A percentile compares a stretch with the other conserved stretches of the same genome.
Conservation (phyloP, 257 asterid genomes). For the Nicotiana paniculata region DNA sequence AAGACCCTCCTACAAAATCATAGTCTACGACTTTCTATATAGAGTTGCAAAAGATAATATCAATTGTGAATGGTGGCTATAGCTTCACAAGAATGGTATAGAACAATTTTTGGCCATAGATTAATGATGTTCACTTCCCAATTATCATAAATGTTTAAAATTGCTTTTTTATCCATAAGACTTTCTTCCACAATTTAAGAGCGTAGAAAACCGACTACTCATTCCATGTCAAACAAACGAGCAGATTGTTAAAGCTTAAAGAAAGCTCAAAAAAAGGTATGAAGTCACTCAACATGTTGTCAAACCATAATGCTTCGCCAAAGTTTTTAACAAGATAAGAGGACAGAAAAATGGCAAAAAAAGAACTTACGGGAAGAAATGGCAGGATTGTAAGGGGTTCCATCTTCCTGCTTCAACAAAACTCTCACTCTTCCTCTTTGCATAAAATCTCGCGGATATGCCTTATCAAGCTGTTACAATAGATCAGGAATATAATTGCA, state of each 20-base stretch:
- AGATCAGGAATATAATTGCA: not conserved
- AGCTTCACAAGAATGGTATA: not conserved
- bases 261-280: not conserved
- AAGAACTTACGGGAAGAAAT: constrained; percentile 64
- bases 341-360: not conserved
- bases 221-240: not conserved
- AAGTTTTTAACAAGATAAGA: not conserved
- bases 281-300: not conserved
- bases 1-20: too few relatives aligned
- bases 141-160: not conserved
- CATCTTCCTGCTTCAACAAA: constrained; percentile 78
- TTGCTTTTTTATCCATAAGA: not conserved
- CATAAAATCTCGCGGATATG: constrained; percentile 96
- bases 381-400: constrained; percentile 62
- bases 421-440: constrained; percentile 95
- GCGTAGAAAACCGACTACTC: not conserved
- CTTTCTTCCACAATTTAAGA: not conserved
- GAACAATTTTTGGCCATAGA: not conserved
- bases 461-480: constrained; percentile 62
- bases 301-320: not conserved
- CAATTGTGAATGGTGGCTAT: not conserved
- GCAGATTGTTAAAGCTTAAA: not conserved
- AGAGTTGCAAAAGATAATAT: not conserved
- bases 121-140: not conserved
- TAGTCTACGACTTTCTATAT: too few relatives aligned